Evolutionary conservation across 2,329 filamentous ascomycete genomes (phyloP).

Genomic region (Amylocarpus encephaloides): DNA sequence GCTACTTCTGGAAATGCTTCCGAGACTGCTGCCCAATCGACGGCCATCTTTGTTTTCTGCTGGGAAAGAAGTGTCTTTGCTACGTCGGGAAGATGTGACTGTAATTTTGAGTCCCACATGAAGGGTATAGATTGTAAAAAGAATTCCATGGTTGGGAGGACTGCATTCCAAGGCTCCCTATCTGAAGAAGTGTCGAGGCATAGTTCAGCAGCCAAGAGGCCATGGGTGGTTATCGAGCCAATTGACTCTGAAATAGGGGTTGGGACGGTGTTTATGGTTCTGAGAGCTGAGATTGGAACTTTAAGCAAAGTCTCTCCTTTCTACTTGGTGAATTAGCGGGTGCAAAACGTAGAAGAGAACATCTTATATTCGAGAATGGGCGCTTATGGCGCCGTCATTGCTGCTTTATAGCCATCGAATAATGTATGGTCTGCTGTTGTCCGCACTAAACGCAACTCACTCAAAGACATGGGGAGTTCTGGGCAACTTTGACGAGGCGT

Average conservation of each 20-base stretch:
- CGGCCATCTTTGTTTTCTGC: slow-evolving; percentile 47
- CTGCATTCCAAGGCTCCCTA: slow-evolving; percentile 54
- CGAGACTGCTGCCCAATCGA: slow-evolving; percentile 43
- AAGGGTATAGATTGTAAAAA: slow-evolving; percentile 53
- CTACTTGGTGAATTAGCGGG: slow-evolving; percentile 31
- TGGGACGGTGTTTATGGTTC: slow-evolving; percentile 57
- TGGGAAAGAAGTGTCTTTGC: slow-evolving; percentile 42
- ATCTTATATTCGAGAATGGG: not conserved
- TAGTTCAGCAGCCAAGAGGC: slow-evolving; percentile 64
- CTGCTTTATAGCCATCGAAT: too few relatives aligned
- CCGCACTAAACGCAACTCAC: too few relatives aligned
- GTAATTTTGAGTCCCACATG: slow-evolving; percentile 42
- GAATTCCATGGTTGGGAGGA: slow-evolving; percentile 59
- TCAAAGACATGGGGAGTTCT: too few relatives aligned
- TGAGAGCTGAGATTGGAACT: slow-evolving; percentile 57
- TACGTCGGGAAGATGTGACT: slow-evolving; percentile 39
- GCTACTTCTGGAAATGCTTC: slow-evolving; percentile 36
- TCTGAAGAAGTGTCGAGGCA: slow-evolving; percentile 45
- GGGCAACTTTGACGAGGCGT: too few relatives aligned
- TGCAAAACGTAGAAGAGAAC: not conserved
- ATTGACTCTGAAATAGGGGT: slow-evolving; percentile 47
- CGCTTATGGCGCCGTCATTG: too few relatives aligned
- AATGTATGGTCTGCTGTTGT: not conserved
- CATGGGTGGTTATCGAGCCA: slow-evolving; percentile 57
- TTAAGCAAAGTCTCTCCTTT: slow-evolving; percentile 55